Evolutionary conservation across 352 stramenopile genomes (phyloP), one percentile per base, ranked within the genome.

Genomic region (Globisporangium heterothallicum): DNA sequence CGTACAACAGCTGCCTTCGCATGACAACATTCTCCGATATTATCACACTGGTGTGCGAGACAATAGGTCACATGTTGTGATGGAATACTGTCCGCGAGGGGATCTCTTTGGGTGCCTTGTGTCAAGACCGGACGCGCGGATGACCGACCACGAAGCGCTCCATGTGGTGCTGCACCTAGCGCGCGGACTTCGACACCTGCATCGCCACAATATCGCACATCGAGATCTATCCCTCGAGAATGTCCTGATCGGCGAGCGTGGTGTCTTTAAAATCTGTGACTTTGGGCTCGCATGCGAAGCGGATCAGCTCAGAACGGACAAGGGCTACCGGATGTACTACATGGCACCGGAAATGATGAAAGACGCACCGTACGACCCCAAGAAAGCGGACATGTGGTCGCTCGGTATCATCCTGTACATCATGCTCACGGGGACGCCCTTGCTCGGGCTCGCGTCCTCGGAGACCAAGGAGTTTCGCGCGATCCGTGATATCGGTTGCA

Each of bases 391-490:
- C 30, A 65, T 86, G 50, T 87, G 75, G 78, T 86, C 78, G 18
- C 63, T 89, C 1, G 74, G 78, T 4, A 63, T 84, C 24, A 59
- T 89, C 30, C 53, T 89, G 9, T 88, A 82, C 65, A 72, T 85
- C 50, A 76, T 85, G 64, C 25, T 88, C 19, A 75, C 69, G 6
- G 78, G 78, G 0, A 77, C 75, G 7, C 75, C 74, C 14, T 63
- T 84, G 1, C 53, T 66, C 18, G 49, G 57, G 3, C 58, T 43
- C n/a, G 66, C 72, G 1, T 61, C 53, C 12, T 42, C 58, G 16
- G 54, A 57, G 6, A 68, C 79, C 13, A 68, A 63, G 10, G 53
- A 38, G 3, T 72, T 78, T 9, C 35, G 19, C 10, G 59, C 49
- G 3, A 55, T 78, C 26, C 14, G 47, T 22, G 29, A 63, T 16